Base-by-base conservation (phyloP, 2,329 filamentous ascomycete genomes). In the Pseudocercospora crystallina region DNA sequence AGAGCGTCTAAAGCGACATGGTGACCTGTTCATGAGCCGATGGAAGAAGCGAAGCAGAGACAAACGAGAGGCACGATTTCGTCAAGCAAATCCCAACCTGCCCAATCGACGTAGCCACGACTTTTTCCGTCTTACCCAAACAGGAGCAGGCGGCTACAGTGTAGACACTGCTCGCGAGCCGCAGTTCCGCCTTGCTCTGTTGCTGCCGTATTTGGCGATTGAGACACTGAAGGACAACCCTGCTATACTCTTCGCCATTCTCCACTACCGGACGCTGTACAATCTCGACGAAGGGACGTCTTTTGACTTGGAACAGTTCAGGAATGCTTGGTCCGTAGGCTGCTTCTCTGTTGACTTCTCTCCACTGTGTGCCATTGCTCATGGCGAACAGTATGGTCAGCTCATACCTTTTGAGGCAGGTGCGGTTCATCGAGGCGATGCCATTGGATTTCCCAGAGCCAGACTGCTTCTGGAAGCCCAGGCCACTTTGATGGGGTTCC, bases 31-130 rank as follows among this genome's bases (percentile, higher is more conserved):
- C 11, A 45, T 45, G 42, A 45, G 42, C 31, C 13, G 42, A 36
- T 45, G 42, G 42, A 45, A 45, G 42, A 45, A 45, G 14, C 42
- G 42, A 12, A 45, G 42, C 14, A 33, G 30, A 26, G 42, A 45
- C 17, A 45, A 45, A 17, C 42, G 42, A 8, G 30, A 11, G 10
- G 42, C 35, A 5, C 17, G 35, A 5, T 20, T 45, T 11, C 35
- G 13, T 14, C 8, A 33, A 17, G 42, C 42, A 10, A 45, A 36
- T 20, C 12, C 29, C 5, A 8, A 14, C 26, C 14, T 45, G 14
- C 42, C n/a, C n/a, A n/a, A n/a, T n/a, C n/a, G n/a, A n/a, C n/a
- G n/a, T n/a, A n/a, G n/a, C n/a, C n/a, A n/a, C n/a, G n/a, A n/a
- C n/a, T n/a, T n/a, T n/a, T n/a, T n/a, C n/a, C n/a, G n/a, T n/a